phyloP scores from a whole-genome alignment of 176 grass and related monocot species.

The Echinochloa phyllopogon region DNA sequence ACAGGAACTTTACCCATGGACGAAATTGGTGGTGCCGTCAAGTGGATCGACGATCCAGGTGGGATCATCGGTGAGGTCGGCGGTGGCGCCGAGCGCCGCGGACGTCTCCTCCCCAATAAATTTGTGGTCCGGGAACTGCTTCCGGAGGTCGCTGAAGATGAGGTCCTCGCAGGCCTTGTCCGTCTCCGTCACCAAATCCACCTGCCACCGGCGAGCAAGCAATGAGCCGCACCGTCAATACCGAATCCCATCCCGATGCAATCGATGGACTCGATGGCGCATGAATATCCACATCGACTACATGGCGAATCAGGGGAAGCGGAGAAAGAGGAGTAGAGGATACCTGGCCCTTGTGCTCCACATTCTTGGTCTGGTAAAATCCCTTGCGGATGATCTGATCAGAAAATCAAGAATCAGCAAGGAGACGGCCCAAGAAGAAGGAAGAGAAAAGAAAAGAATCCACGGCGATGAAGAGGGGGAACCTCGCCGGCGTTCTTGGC shows the following conservation, averaged over 20 bases:
- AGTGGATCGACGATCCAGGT: constrained; percentile 98
- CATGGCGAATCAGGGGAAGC: background rate
- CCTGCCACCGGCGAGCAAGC: constrained; percentile 51
- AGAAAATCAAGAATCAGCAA: constrained; percentile 34
- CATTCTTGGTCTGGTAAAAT: constrained; percentile 86
- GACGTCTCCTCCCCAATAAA: constrained; percentile 98
- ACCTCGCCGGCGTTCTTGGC: constrained; percentile 90
- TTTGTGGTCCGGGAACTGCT: constrained; percentile 85
- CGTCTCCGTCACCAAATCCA: constrained; percentile 99
- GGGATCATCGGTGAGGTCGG: constrained; percentile 78
- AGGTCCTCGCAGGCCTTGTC: constrained; percentile 98
- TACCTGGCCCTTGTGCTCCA: constrained; percentile 98
- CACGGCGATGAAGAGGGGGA: background rate
- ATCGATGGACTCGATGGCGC: background rate
- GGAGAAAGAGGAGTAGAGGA: background rate
- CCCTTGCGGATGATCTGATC: constrained; percentile 79
- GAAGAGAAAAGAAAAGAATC: background rate
- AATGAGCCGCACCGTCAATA: constrained; percentile 23
- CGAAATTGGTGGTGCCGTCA: constrained; percentile 98
- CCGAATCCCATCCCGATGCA: constrained; percentile 28
- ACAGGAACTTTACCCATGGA: constrained; percentile 73
- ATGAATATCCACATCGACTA: background rate
- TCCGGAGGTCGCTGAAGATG: constrained; percentile 85
- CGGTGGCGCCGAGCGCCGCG: constrained; percentile 68
- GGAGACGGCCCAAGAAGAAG: background rate